Conservation (phyloP, 345 rosid species). For the Euphorbia lathyris region DNA sequence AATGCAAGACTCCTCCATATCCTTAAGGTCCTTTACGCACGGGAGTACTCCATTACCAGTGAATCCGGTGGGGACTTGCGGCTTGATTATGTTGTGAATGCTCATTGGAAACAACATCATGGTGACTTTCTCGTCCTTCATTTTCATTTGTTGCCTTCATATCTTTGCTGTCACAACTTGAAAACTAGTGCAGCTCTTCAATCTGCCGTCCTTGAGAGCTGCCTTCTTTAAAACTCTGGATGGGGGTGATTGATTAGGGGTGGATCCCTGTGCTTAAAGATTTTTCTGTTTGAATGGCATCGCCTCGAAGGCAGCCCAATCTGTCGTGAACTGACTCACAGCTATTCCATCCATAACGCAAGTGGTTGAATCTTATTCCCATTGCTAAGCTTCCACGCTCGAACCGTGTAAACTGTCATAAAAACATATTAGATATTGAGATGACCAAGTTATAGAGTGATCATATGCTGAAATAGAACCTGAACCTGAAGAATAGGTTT, state of each 20-base stretch:
- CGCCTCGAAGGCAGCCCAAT: constrained; percentile 18
- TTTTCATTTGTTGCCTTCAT: constrained; percentile 24
- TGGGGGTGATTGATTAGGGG: constrained; percentile 22
- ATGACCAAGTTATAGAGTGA: background rate
- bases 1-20: background rate
- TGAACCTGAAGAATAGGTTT: constrained; percentile 18
- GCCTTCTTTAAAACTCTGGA: constrained; percentile 18
- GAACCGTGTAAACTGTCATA: constrained; percentile 18
- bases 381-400: constrained; percentile 31
- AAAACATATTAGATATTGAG: background rate
- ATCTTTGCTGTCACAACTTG: constrained; percentile 23
- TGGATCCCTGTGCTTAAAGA: constrained; percentile 21
- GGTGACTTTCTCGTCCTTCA: constrained; percentile 10
- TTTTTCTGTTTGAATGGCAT: constrained; percentile 5
- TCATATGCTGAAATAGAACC: constrained; percentile 6
- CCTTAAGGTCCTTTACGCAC: constrained; percentile 21
- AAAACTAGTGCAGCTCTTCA: constrained; percentile 16
- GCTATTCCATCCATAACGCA: constrained; percentile 23
- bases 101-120: constrained; percentile 24
- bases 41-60: constrained; percentile 30
- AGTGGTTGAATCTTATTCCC: constrained; percentile 21
- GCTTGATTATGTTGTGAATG: constrained; percentile 3
- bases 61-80: constrained; percentile 19
- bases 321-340: constrained; percentile 4
- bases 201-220: constrained; percentile 1